Conservation (phyloP, 768 basidiomycete species). For the Lyophyllum semitale region DNA sequence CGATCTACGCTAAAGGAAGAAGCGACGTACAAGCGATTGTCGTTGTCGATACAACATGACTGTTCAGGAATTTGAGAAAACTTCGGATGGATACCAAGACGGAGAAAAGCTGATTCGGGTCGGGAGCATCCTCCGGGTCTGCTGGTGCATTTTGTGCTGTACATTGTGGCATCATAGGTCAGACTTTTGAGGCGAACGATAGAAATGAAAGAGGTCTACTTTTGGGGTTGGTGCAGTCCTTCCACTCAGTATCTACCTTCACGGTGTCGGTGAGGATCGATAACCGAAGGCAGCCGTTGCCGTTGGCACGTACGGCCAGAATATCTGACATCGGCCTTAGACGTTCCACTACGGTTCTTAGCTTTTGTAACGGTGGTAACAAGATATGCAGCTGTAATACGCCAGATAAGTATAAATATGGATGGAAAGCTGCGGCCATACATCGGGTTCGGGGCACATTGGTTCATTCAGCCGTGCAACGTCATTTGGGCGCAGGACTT, state of each 20-base stretch:
- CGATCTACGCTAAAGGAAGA: background rate
- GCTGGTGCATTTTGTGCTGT: constrained; percentile 24
- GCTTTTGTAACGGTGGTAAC: constrained; percentile 70
- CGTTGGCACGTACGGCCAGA: constrained; percentile 70
- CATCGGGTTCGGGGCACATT: constrained; percentile 84
- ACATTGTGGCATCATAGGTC: background rate
- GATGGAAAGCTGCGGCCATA: constrained; percentile 32
- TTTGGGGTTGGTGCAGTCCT: constrained; percentile 65
- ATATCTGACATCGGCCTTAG: constrained; percentile 70
- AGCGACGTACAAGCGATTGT: constrained; percentile 77
- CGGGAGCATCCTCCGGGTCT: constrained; percentile 41
- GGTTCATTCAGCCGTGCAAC: constrained; percentile 76
- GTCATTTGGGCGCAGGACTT: constrained; percentile 76
- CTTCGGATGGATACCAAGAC: constrained; percentile 73
- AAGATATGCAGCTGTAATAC: constrained; percentile 68
- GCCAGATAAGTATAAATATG: background rate
- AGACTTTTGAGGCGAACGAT: background rate
- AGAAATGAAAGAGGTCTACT: constrained; percentile 34
- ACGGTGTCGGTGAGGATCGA: constrained; percentile 71
- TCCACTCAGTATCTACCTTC: constrained; percentile 82
- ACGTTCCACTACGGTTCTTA: constrained; percentile 80
- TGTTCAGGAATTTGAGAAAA: constrained; percentile 80
- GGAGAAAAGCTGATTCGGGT: constrained; percentile 60
- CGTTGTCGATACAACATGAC: constrained; percentile 78
- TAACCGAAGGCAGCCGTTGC: constrained; percentile 51